Percentiles rank a stretch among this genome's conserved stretches.
phyloP scores from a whole-genome alignment of 2,329 filamentous ascomycete genomes.

The Volutella citrinella region DNA sequence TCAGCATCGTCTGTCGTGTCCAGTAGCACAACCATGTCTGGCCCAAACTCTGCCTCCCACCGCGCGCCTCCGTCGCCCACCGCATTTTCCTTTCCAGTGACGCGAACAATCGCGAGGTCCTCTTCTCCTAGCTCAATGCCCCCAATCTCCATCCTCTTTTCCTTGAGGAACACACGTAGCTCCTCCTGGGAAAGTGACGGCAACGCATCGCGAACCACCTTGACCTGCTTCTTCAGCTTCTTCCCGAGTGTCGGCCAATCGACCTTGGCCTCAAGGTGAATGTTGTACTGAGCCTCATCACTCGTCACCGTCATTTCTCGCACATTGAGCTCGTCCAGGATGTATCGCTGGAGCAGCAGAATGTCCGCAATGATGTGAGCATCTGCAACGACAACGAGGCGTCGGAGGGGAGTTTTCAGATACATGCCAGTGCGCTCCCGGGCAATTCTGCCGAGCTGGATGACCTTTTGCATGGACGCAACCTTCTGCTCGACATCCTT shows the following conservation, averaged over 20 bases:
- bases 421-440: slow-evolving; percentile 75
- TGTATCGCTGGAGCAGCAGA: slow-evolving; percentile 73
- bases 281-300: slow-evolving; percentile 80
- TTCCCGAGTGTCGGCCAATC: slow-evolving; percentile 88
- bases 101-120: slow-evolving; percentile 53
- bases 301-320: slow-evolving; percentile 74
- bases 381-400: slow-evolving; percentile 77
- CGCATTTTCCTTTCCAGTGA: slow-evolving; percentile 4
- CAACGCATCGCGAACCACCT: slow-evolving; percentile 80
- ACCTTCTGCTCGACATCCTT: slow-evolving; percentile 76
- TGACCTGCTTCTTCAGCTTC: slow-evolving; percentile 87
- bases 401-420: slow-evolving; percentile 80
- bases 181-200: slow-evolving; percentile 70
- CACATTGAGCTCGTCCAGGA: slow-evolving; percentile 82
- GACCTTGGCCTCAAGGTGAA: slow-evolving; percentile 76
- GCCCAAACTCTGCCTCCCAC: slow-evolving; percentile 22
- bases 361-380: slow-evolving; percentile 74
- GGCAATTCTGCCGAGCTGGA: slow-evolving; percentile 76
- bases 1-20: slow-evolving; percentile 67
- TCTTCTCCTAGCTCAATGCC: slow-evolving; percentile 73
- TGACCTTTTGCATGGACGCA: slow-evolving; percentile 82
- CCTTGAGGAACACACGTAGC: slow-evolving; percentile 68
- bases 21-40: slow-evolving; percentile 70
- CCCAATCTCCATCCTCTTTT: slow-evolving; percentile 71
- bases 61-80: slow-evolving; percentile 4